A percentile compares a stretch with the other conserved stretches of the same genome.
These are phyloP conservation scores for Tephrocybe rancida DNA, from an alignment of 768 basidiomycete genomes.

Conservation along the genomic window DNA sequence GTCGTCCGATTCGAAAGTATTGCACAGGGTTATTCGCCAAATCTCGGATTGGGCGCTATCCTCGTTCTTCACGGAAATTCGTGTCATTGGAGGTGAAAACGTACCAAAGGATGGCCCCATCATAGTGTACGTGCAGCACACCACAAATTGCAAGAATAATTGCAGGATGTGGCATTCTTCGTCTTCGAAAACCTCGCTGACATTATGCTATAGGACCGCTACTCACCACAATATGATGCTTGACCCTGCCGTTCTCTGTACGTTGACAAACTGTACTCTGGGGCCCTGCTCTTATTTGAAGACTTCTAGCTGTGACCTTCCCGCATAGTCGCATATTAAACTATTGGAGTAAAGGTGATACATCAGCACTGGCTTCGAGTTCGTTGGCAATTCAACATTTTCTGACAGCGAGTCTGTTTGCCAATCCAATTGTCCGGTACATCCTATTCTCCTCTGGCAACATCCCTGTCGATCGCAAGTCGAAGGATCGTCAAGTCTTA, in stretches of 20 bases:
- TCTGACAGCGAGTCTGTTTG: conserved; percentile 70
- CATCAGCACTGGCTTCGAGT: background rate
- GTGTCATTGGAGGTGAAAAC: conserved; percentile 85
- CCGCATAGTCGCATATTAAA: conserved; percentile 83
- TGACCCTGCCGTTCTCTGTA: conserved; percentile 82
- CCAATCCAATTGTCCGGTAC: conserved; percentile 70
- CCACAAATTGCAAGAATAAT: background rate
- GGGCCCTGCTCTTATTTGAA: conserved; percentile 4
- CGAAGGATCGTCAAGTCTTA: conserved; percentile 85
- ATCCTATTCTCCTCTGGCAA: conserved; percentile 91
- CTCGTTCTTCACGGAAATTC: conserved; percentile 89
- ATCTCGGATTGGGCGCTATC: conserved; percentile 75
- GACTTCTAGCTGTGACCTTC: conserved; percentile 70
- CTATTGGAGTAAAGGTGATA: conserved; percentile 90
- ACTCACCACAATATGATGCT: conserved; percentile 97
- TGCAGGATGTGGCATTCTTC: background rate
- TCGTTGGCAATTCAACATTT: conserved; percentile 7
- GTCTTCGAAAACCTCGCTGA: background rate
- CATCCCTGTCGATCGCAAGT: conserved; percentile 95
- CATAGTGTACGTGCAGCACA: conserved; percentile 74
- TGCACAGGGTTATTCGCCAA: conserved; percentile 73
- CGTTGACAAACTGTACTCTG: background rate
- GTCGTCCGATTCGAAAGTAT: conserved; percentile 41
- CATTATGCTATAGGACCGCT: conserved; percentile 54
- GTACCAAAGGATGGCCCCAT: conserved; percentile 89